A percentile compares a stretch with the other conserved stretches of the same genome.
Conservation (phyloP, 129 eudicot genomes). For the Tanacetum coccineum region DNA sequence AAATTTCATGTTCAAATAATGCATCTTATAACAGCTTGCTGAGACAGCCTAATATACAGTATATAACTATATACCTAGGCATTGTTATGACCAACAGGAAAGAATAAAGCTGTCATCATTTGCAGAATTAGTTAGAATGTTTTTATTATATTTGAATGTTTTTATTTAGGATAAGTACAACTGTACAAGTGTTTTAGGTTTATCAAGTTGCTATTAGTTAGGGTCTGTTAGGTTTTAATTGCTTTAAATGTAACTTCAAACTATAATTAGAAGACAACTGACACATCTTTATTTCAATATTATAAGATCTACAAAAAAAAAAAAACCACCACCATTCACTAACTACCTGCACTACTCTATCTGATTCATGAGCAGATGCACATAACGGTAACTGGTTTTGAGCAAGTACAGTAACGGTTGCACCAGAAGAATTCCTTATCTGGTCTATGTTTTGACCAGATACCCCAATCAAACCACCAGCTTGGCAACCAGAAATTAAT, state of each 20-base stretch:
- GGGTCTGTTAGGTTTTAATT: too few relatives aligned
- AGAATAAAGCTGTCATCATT: too few relatives aligned
- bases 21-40: slow-evolving; percentile 1
- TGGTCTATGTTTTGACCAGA: slow-evolving; percentile 90
- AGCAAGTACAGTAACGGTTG: slow-evolving; percentile 77
- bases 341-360: slow-evolving; percentile 91
- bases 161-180: too few relatives aligned
- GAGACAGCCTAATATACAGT: neutral
- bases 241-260: too few relatives aligned
- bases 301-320: neutral
- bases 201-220: too few relatives aligned
- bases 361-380: slow-evolving; percentile 97
- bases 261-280: neutral
- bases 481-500: slow-evolving; percentile 93
- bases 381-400: slow-evolving; percentile 89
- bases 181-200: too few relatives aligned
- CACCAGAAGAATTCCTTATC: slow-evolving; percentile 82
- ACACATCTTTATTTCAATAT: slow-evolving; percentile 1
- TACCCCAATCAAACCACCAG: slow-evolving; percentile 84
- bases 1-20: neutral
- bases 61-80: too few relatives aligned
- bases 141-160: too few relatives aligned
- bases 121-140: too few relatives aligned
- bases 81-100: too few relatives aligned
- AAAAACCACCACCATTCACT: too few relatives aligned